Conservation (phyloP, 2,329 filamentous ascomycete genomes). For the Colletotrichum tropicicola region DNA sequence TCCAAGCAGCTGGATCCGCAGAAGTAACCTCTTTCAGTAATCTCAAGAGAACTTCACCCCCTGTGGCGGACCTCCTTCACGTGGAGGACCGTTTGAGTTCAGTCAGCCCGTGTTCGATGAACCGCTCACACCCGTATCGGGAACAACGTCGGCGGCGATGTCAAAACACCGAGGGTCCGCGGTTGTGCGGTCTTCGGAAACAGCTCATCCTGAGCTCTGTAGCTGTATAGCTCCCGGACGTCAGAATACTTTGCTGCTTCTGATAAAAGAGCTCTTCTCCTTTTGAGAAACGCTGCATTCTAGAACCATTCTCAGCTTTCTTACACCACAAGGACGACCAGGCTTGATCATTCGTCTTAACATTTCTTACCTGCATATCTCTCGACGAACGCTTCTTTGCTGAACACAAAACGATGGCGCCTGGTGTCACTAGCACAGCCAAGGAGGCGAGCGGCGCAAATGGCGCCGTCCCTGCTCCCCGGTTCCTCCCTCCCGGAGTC, state of each 20-base stretch:
- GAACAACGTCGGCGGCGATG: not conserved
- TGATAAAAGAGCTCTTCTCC: slow-evolving; percentile 4
- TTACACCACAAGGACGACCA: too few relatives aligned
- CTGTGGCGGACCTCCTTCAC: not conserved
- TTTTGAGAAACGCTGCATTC: too few relatives aligned
- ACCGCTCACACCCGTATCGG: not conserved
- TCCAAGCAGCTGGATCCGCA: not conserved
- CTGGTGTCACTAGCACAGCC: not conserved
- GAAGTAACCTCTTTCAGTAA: not conserved
- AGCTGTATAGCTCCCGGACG: not conserved
- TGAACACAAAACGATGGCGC: slow-evolving; percentile 13
- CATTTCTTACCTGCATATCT: not conserved
- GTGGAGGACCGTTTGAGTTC: not conserved
- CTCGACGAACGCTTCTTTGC: not conserved
- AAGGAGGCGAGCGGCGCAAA: not conserved
- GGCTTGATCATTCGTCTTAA: not conserved
- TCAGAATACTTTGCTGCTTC: not conserved
- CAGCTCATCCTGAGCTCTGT: not conserved
- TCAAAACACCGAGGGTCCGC: not conserved
- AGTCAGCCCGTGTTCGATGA: not conserved
- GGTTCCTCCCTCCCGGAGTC: slow-evolving; percentile 5
- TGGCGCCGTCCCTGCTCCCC: not conserved
- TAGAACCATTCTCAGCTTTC: too few relatives aligned
- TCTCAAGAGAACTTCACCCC: not conserved
- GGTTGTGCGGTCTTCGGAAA: not conserved